Base-by-base conservation (phyloP, 1,284 basidiomycete genomes). In the Megacollybia platyphylla region DNA sequence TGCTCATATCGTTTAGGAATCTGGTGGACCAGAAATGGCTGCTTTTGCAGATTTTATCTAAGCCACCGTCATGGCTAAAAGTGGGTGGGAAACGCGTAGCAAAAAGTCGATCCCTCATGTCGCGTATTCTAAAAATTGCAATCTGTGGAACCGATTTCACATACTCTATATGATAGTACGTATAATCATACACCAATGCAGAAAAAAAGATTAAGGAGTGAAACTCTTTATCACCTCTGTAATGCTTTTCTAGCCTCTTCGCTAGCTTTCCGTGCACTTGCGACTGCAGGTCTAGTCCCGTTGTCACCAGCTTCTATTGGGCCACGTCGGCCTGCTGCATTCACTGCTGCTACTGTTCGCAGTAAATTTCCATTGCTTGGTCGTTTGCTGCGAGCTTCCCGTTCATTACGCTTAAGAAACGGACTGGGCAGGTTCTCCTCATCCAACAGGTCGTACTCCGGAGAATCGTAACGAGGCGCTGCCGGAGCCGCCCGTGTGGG, bases 381-480 rank as follows among this genome's bases (percentile, higher is more conserved):
- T 38, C 68, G 56, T 51, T 70, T 71, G 48, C 58, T 61, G 38
- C 53, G 50, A 43, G 56, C 58, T 15, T 62, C 63, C 11, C 69
- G 63, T 18, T 77, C 75, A 1, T 54, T 54, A 20, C 71, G 67
- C 57, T 81, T 82, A 35, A 90, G 54, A 61, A 89, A 90, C 1
- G 87, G 87, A 50, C 81, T 85, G 0, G 87, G 87, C 0, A 89
- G 67, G 56, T 87, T 88, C 57, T 87, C 86, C 53, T 87, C 84
- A 55, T 89, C 83, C 1, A 67, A 66, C 5, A 80, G 51, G 57
- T 87, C 75, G 51, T 85, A 87, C 41, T 70, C 63, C 2, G 70
- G 66, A 40, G 45, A 64, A 47, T 46, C 54, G 48, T 7, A 54
- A 51, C 11, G 52, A 38, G 15, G 49, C 42, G 26, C 45, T 18